Evolutionary conservation across 345 rosid species (phyloP).

Genomic region (Euphorbia pulcherrima): DNA sequence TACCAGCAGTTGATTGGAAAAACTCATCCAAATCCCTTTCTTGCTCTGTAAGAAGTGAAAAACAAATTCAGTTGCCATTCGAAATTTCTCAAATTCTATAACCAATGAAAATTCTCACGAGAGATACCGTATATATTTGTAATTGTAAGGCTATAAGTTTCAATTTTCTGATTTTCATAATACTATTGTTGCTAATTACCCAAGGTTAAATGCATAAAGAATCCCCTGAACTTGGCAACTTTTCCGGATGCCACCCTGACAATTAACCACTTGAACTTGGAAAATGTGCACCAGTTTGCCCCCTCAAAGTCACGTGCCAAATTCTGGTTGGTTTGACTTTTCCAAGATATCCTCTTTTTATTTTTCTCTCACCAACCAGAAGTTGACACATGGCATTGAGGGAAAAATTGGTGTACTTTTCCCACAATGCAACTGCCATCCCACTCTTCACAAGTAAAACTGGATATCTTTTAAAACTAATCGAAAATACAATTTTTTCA

Average conservation of each 20-base stretch:
- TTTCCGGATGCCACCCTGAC: too few species aligned
- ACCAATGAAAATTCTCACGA: neutral
- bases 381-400: too few species aligned
- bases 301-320: too few species aligned
- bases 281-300: too few species aligned
- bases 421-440: neutral
- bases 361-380: too few species aligned
- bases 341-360: too few species aligned
- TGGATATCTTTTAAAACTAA: neutral
- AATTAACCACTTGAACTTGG: too few species aligned
- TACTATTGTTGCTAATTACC: neutral
- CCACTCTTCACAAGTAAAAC: neutral
- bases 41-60: conserved; percentile 58
- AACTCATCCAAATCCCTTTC: conserved; percentile 86
- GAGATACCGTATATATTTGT: too few species aligned
- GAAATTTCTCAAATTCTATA: neutral
- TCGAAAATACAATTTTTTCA: neutral
- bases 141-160: neutral
- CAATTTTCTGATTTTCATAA: neutral
- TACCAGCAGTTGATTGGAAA: conserved; percentile 89
- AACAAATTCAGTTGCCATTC: conserved; percentile 22
- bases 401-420: too few species aligned
- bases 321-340: too few species aligned
- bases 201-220: too few species aligned
- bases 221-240: too few species aligned